phyloP scores from a whole-genome alignment of 805 yeast species.

The Starmerella floricola region DNA sequence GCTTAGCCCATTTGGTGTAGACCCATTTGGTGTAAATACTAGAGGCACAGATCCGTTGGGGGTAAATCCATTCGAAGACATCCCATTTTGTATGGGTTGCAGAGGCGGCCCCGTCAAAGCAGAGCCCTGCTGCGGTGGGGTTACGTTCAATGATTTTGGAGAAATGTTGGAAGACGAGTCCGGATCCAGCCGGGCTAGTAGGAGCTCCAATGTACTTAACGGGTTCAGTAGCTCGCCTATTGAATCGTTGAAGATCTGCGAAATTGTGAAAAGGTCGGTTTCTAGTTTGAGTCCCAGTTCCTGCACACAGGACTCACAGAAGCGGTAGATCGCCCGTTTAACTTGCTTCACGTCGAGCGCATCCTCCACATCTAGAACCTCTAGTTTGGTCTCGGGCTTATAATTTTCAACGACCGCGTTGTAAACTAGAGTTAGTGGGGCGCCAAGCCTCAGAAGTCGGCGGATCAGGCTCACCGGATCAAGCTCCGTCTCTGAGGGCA shows the following conservation, averaged over 20 bases:
- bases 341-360: slow-evolving; percentile 75
- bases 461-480: slow-evolving; percentile 91
- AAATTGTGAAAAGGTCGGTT: slow-evolving; percentile 75
- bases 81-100: too few species aligned
- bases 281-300: slow-evolving; percentile 56
- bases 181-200: slow-evolving; percentile 37
- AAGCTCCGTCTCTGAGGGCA: slow-evolving; percentile 42
- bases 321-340: slow-evolving; percentile 81
- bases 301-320: slow-evolving; percentile 71
- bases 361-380: slow-evolving; percentile 49
- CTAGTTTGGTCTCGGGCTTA: slow-evolving; percentile 21
- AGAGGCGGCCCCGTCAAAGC: too few species aligned
- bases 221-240: slow-evolving; percentile 69
- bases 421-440: slow-evolving; percentile 77
- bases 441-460: slow-evolving; percentile 81
- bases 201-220: slow-evolving; percentile 54
- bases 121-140: too few species aligned
- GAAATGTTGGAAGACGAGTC: too few species aligned
- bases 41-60: too few species aligned
- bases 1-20: too few species aligned
- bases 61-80: too few species aligned
- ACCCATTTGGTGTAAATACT: too few species aligned
- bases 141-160: too few species aligned
- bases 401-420: slow-evolving; percentile 39
- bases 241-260: slow-evolving; percentile 74